Conservation (phyloP, 495 filamentous ascomycete species). For the Choiromyces venosus region DNA sequence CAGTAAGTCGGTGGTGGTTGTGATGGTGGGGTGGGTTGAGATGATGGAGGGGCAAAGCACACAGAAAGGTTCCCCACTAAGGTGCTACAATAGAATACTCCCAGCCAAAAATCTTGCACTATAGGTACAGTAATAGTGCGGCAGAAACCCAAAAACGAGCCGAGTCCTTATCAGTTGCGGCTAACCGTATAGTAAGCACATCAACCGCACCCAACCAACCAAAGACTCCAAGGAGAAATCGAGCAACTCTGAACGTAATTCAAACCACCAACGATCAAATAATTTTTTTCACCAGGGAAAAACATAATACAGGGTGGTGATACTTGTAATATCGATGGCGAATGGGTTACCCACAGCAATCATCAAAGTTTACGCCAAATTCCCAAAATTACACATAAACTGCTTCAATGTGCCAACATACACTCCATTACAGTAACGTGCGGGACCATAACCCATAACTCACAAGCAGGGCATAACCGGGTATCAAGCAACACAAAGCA, state of each 20-base stretch:
- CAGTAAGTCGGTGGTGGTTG: neutral
- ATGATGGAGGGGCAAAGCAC: constrained; percentile 34
- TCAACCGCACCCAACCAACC: neutral
- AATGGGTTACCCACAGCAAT: neutral
- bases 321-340: neutral
- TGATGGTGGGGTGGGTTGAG: constrained; percentile 4
- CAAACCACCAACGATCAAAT: neutral
- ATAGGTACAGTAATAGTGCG: constrained; percentile 21
- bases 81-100: neutral
- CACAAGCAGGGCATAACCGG: neutral
- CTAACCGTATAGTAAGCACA: neutral
- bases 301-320: neutral
- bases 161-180: constrained; percentile 29
- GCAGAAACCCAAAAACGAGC: constrained; percentile 13
- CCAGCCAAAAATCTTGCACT: neutral
- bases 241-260: constrained; percentile 1
- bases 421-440: neutral
- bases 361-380: neutral
- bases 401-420: neutral
- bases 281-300: neutral
- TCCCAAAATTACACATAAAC: constrained; percentile 1
- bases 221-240: neutral
- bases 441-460: neutral
- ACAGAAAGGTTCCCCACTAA: neutral
- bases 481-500: neutral